Evolutionary conservation across 208 protist species (phyloP).

Genomic region (Leishmania turanica): DNA sequence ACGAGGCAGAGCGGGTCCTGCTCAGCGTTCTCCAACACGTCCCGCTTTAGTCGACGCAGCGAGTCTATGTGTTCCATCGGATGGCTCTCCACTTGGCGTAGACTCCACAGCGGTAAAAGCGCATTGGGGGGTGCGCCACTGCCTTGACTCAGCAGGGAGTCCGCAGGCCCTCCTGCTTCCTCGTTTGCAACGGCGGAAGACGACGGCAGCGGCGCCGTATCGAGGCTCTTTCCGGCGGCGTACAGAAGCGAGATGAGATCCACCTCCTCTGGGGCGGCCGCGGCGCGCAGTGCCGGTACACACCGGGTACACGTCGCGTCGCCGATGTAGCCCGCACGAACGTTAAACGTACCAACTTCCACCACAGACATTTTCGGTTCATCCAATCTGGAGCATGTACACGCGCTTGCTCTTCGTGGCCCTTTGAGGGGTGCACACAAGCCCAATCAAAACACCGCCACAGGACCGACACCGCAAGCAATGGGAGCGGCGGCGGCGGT

Average conservation of each 20-base stretch:
- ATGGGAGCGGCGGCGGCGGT: background rate
- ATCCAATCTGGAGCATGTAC: background rate
- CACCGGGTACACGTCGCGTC: conserved; percentile 62
- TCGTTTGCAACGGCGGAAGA: background rate
- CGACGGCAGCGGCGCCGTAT: background rate
- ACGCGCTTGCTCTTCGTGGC: background rate
- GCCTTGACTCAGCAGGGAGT: too few relatives aligned
- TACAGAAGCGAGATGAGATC: conserved; percentile 60
- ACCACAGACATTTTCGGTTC: conserved; percentile 54
- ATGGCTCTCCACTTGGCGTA: conserved; percentile 42
- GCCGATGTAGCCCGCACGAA: conserved; percentile 77
- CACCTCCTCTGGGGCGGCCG: conserved; percentile 33
- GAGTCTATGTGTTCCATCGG: conserved; percentile 49
- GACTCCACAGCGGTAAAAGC: conserved; percentile 63
- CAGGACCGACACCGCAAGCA: background rate
- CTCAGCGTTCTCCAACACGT: conserved; percentile 45
- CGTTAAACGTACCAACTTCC: conserved; percentile 71
- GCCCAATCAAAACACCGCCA: background rate
- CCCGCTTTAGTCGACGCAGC: conserved; percentile 47
- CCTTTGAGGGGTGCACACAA: background rate
- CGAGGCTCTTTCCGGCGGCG: conserved; percentile 13
- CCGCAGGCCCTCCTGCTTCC: background rate
- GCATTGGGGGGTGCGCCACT: background rate
- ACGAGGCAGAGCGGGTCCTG: conserved; percentile 80
- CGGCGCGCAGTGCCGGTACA: conserved; percentile 34